Base-by-base conservation (phyloP, 495 filamentous ascomycete species). In the Talaromyces borbonicus region DNA sequence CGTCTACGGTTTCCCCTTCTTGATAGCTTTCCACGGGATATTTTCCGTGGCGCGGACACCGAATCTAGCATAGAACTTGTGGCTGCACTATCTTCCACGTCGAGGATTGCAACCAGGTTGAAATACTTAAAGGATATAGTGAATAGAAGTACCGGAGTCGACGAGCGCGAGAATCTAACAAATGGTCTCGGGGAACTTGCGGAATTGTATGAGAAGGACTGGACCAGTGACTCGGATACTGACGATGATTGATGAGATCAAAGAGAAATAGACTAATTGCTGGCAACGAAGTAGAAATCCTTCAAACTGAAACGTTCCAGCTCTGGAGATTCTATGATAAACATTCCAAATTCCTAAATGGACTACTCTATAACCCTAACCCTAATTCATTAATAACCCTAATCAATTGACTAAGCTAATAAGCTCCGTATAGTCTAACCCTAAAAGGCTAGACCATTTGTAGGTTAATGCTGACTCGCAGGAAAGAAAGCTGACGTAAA, bases 191-290 rank as follows among this genome's bases (percentile, higher is more conserved):
- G 81, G 35, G 84, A 85, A 53, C 82, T 96, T 47, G 79, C 83
- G 8, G 90, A 95, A 56, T 81, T 80, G 48, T 97, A 94, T 56
- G 81, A 87, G 55, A 85, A 90, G 41, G 90, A 88, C 1, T 97
- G 88, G 87, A 77, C 80, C 29, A 90, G 85, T 62, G 89, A 81
- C 45, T 84, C 79, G 38, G 88, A 94, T 38, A 80, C 80, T 8
- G 87, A 84, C 29, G 84, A 89, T 51, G 89, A 90, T 50, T 83
- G 54, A 66, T 41, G 14, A 4, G 18, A 20, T 11, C 22, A 38
- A 20, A 22, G 26, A 5, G 5, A 8, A 2, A 22, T 38, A 12
- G 5, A 36, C 12, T 14, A 19, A 16, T 8, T 18, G 26, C n/a
- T n/a, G n/a, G n/a, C n/a, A n/a, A n/a, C n/a, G n/a, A n/a, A n/a